Evolutionary conservation across 257 asterid species (phyloP), one percentile per base, ranked within the genome.

Genomic region (Schizonepeta tenuifolia): DNA sequence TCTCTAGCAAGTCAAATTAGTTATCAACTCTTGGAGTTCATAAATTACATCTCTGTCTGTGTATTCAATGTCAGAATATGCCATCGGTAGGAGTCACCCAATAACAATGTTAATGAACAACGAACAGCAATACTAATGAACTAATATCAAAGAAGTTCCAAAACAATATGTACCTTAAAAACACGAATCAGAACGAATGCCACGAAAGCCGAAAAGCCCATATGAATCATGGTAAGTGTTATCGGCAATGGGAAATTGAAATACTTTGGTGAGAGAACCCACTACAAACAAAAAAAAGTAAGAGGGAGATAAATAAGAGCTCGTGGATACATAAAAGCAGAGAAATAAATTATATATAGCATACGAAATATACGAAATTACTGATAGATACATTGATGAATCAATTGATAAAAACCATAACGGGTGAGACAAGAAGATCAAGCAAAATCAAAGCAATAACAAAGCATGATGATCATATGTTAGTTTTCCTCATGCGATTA

Each of bases 261-360:
- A 82, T 94, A 91, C 79, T 89, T 94, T 72, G 96, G 97, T 14
- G 99, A 94, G 78, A 94, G 97, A 75, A 94, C 95, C 99, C 99
- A 94, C 99, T 94, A 87, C 83, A 83, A 55, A 53, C 67, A 72
- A 82, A 68, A 75, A 75, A 62, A 33, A 24, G 49, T 17, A 46
- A 73, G 20, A 70, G 64, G 72, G 28, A 35, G 53, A 21, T 63
- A 43, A 69, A 53, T 31, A 67, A 6, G 72, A 70, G 70, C 67
- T 55, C 54, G 17, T 58, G 44, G 9, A 70, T 47, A 59, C 49
- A 20, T 28, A 70, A 77, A 36, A 62, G 53, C 81, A 67, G 11
- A 20, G 22, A 0, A 26, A 77, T 28, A 56, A 17, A 63, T 28
- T 47, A 75, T 66, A 21, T 1, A 24, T 66, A 55, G 47, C 53